Evolutionary conservation across 1,284 basidiomycete genomes (phyloP), one percentile per base, ranked within the genome.

Genomic region (Cystobasidiaceae sp.): DNA sequence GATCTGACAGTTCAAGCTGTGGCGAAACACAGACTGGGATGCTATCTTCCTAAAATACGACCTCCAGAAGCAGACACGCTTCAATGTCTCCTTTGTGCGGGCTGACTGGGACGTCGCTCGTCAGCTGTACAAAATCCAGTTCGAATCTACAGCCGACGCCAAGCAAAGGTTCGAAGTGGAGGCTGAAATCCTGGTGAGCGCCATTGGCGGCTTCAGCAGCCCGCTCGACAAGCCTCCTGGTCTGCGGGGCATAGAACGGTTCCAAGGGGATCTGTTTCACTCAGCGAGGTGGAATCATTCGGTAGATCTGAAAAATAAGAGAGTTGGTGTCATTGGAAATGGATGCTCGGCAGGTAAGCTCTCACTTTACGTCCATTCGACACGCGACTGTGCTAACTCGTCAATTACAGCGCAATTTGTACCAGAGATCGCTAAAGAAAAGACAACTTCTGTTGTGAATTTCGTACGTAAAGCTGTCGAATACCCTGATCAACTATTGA

Each of bases 221-320:
- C 68, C 69, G 1, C 21, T 68, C 8, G 63, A 67, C 25, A 64
- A 52, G 23, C 62, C 64, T 5, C 58, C 44, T 2, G 63, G 61
- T 1, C 39, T 67, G 63, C 62, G 59, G 33, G 68, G 69, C 6
- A 41, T 70, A 34, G 65, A 70, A n/a, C 15, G 28, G 17, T 77
- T 77, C 60, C 58, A 72, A 17, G 71, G 70, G 13, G 50, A 55
- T 11, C 28, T 46, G 7, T 77, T 78, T 68, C 77, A 78, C 66
- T 74, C 75, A 28, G 75, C 75, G 0, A 67, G 73, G 3, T 78
- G 77, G 77, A 74, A 77, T 56, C 72, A 74, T 37, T 67, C 66
- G 17, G 71, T 77, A 33, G 67, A 73, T 28, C 50, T 76, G 34
- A 70, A 70, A 39, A 71, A 71, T 56, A 78, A 77, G 65, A 68